Base-by-base conservation (phyloP, 169 alveolate species). In the Cryptosporidium sp. region DNA sequence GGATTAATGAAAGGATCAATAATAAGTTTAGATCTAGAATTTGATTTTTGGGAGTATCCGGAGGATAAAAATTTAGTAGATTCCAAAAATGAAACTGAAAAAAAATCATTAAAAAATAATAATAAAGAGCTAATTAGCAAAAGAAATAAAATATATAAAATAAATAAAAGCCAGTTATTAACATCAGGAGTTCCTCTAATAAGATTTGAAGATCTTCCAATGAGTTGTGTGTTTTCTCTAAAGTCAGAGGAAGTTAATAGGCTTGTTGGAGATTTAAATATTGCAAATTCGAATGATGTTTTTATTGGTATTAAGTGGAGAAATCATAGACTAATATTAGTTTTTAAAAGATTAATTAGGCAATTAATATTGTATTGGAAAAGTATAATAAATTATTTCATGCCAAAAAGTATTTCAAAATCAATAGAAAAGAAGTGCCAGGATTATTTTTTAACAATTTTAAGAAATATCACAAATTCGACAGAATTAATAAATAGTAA, bases 191-290 rank as follows among this genome's bases (percentile, higher is more conserved):
- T 73, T 14, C 86, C 86, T 23, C 39, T 73, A 39, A 21, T 73
- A 1, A 58, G 70, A 35, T 73, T 73, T 60, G 86, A 73, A 12
- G 86, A 73, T 52, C 56, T 73, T n/a, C 86, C 86, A 18, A n/a
- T 73, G 1, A 21, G 56, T 12, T 73, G 86, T 31, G 37, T 73
- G n/a, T 60, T 56, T n/a, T 53, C 70, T 1, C 39, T 73, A 7
- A 56, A 60, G 1, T 16, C 9, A 21, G 71, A 60, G n/a, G 60
- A 73, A 5, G 21, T 73, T 18, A 52, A 21, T 26, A 52, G 51
- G 16, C 52, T 73, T 31, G 86, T 73, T 29, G 86, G 70, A 53
- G 68, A 73, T 73, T 52, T 73, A 6, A 51, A 60, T 37, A 53
- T 73, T 52, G 56, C 51, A 3, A 73, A 58, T 60, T 73, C 86